Evolutionary conservation across 202 grass and related monocot species (phyloP).

Genomic region (Eragrostis tef): DNA sequence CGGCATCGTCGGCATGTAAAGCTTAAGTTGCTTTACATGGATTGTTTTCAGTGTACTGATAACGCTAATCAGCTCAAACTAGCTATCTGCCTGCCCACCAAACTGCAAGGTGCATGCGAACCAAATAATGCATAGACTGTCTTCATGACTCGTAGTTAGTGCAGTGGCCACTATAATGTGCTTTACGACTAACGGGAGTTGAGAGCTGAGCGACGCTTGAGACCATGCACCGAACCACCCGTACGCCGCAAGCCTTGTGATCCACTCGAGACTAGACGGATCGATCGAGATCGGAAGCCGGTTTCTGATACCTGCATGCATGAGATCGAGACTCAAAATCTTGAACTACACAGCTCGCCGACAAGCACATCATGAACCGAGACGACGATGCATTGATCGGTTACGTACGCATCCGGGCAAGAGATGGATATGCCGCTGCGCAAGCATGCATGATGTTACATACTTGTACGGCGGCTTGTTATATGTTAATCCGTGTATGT

Average conservation of each 20-base stretch:
- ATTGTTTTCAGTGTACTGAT: neutral
- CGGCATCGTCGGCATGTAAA: conserved; percentile 34
- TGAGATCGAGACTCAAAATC: neutral
- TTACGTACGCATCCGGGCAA: neutral
- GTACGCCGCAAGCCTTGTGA: conserved; percentile 30
- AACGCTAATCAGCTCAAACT: neutral
- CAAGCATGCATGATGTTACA: neutral
- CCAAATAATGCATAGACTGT: neutral
- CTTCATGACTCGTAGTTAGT: neutral
- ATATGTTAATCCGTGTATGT: too few species aligned
- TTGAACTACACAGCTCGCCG: conserved; percentile 26
- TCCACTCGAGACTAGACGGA: neutral
- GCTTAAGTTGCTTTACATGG: neutral
- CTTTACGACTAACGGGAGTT: conserved; percentile 17
- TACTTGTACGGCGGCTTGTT: neutral
- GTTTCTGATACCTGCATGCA: conserved; percentile 8
- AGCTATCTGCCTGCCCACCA: conserved; percentile 1
- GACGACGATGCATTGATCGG: neutral
- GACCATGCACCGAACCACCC: conserved; percentile 48
- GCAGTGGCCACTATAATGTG: neutral
- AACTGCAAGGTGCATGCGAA: neutral
- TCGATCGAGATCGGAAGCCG: neutral
- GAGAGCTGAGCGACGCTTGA: neutral
- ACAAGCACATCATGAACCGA: conserved; percentile 3
- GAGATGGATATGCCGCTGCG: too few species aligned